These are phyloP conservation scores for Calonectria naviculata DNA, from an alignment of 2,329 filamentous ascomycete species.

Conservation along the genomic window DNA sequence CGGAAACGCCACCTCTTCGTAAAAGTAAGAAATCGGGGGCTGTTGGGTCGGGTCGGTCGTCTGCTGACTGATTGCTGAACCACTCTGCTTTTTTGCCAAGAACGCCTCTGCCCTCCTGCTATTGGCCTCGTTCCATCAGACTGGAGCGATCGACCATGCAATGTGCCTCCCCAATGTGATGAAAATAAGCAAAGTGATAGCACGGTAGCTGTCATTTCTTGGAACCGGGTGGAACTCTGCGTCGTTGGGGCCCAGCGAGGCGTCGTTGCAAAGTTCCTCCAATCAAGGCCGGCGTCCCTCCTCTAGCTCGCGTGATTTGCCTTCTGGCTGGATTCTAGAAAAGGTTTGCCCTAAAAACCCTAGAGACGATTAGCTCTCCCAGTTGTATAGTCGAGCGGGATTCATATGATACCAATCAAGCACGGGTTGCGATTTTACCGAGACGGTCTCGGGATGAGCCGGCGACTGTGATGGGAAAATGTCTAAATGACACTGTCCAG, in stretches of 20 bases:
- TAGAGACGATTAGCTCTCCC: too few relatives aligned
- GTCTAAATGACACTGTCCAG: not conserved
- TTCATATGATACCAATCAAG: conserved; percentile 1
- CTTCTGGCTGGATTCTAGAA: not conserved
- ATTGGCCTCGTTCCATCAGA: not conserved
- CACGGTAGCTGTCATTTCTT: not conserved
- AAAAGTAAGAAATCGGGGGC: not conserved
- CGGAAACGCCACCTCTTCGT: not conserved
- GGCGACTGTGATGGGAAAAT: not conserved
- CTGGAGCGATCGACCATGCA: not conserved
- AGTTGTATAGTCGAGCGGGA: not conserved
- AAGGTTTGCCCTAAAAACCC: not conserved
- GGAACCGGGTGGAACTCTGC: not conserved
- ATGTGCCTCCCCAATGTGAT: not conserved
- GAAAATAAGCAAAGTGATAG: not conserved
- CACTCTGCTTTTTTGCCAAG: not conserved
- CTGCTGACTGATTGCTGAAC: not conserved
- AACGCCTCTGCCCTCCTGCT: not conserved
- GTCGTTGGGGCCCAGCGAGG: not conserved
- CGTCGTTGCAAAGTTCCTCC: not conserved
- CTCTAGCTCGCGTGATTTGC: not conserved
- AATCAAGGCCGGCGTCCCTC: not conserved
- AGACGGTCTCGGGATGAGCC: not conserved
- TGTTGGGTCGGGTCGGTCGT: not conserved
- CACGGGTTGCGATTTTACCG: not conserved